phyloP scores from a whole-genome alignment of 2,329 filamentous ascomycete genomes.

The Paecilomyces formosus region DNA sequence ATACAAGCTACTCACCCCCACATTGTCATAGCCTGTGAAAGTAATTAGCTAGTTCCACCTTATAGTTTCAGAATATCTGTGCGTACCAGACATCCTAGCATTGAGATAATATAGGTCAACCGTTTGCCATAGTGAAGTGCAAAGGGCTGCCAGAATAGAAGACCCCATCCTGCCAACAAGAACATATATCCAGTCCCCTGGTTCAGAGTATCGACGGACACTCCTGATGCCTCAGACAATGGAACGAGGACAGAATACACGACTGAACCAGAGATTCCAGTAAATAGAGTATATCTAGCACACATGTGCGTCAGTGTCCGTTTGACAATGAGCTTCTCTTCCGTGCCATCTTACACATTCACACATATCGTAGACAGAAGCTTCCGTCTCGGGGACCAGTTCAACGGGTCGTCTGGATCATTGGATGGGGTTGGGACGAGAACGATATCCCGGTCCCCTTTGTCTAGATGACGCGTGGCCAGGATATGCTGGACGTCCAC shows the following conservation, averaged over 20 bases:
- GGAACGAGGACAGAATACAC: constrained; percentile 33
- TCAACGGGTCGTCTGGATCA: constrained; percentile 42
- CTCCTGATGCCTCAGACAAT: constrained; percentile 27
- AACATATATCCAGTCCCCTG: constrained; percentile 36
- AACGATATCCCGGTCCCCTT: constrained; percentile 29
- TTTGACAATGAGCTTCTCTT: background rate
- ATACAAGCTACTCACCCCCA: constrained; percentile 4
- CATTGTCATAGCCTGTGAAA: constrained; percentile 4
- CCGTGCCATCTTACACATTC: constrained; percentile 26
- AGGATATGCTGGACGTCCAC: constrained; percentile 33
- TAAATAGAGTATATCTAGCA: constrained; percentile 29
- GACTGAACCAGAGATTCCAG: constrained; percentile 29
- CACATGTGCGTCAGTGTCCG: background rate
- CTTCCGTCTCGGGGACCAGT: constrained; percentile 39
- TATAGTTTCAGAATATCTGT: background rate
- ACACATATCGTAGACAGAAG: constrained; percentile 34
- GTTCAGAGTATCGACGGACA: constrained; percentile 27
- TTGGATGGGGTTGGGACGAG: constrained; percentile 36
- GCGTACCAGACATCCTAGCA: constrained; percentile 25
- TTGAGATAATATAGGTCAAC: constrained; percentile 25
- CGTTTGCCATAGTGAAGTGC: constrained; percentile 38
- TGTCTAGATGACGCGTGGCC: constrained; percentile 20
- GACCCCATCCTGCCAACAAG: constrained; percentile 37
- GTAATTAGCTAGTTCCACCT: background rate
- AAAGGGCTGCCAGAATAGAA: constrained; percentile 42